Percentiles rank a stretch among this genome's conserved stretches.
These are phyloP conservation scores for Magnolia changhungtana DNA, from an alignment of 164 flowering plant genomes.

Conservation along the genomic window DNA sequence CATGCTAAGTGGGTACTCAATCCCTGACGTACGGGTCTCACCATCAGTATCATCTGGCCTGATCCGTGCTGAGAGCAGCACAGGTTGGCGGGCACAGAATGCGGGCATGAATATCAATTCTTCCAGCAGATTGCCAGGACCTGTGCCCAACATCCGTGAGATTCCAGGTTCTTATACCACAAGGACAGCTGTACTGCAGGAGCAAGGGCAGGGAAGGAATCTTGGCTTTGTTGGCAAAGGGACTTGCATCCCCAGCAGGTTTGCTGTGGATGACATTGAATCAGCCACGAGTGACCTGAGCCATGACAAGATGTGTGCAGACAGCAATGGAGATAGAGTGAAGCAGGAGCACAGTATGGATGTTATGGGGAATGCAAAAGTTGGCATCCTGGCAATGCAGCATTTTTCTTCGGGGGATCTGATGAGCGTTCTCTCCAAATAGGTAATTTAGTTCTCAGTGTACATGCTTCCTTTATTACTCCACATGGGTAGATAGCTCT, in stretches of 20 bases:
- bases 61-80: slow-evolving; percentile 29
- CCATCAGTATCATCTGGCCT: slow-evolving; percentile 39
- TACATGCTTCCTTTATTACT: neutral
- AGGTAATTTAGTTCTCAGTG: slow-evolving; percentile 31
- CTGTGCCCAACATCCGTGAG: slow-evolving; percentile 26
- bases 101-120: slow-evolving; percentile 25
- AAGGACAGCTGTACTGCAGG: slow-evolving; percentile 28
- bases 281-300: slow-evolving; percentile 25
- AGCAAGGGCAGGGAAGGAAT: slow-evolving; percentile 39
- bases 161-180: slow-evolving; percentile 33
- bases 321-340: slow-evolving; percentile 30
- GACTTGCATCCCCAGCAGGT: slow-evolving; percentile 46
- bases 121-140: slow-evolving; percentile 27
- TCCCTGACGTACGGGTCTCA: slow-evolving; percentile 31
- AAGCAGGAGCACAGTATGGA: slow-evolving; percentile 59
- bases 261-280: slow-evolving; percentile 55
- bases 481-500: neutral
- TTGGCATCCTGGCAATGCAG: slow-evolving; percentile 32
- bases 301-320: slow-evolving; percentile 27
- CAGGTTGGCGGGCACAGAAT: slow-evolving; percentile 33
- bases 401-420: slow-evolving; percentile 46
- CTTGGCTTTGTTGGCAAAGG: slow-evolving; percentile 54
- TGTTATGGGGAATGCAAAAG: slow-evolving; percentile 34
- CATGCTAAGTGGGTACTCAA: slow-evolving; percentile 35
- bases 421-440: slow-evolving; percentile 66